These are phyloP conservation scores for Lagenidium sp. DNA, from an alignment of 352 stramenopile genomes.

Conservation along the genomic window DNA sequence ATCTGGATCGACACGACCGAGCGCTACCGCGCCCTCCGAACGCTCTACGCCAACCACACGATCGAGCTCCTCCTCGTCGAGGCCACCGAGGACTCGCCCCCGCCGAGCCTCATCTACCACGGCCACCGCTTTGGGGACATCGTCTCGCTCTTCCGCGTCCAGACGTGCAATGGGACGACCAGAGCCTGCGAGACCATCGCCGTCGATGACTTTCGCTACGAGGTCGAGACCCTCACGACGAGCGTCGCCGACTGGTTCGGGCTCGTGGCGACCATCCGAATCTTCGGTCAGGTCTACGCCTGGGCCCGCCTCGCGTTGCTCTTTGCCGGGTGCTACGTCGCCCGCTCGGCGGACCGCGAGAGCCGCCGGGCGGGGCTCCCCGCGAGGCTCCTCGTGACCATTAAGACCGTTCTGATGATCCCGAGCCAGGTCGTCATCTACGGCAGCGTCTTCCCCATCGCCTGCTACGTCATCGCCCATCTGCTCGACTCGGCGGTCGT, in stretches of 20 bases:
- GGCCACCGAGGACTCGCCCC: background rate
- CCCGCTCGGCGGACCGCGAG: background rate
- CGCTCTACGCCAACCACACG: background rate
- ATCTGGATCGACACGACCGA: constrained; percentile 3
- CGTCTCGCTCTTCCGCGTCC: constrained; percentile 2
- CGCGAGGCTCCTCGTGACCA: background rate
- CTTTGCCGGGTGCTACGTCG: background rate
- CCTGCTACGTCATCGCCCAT: constrained; percentile 16
- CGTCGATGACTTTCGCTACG: background rate
- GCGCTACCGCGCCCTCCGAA: background rate
- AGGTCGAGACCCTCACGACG: background rate
- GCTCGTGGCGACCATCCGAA: background rate
- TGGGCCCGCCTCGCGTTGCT: background rate
- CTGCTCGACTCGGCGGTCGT: constrained; percentile 8
- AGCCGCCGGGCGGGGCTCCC: background rate
- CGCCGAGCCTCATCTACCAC: background rate
- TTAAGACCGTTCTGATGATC: constrained; percentile 5
- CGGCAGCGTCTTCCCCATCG: constrained; percentile 12
- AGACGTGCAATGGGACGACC: background rate
- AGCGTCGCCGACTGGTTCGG: background rate
- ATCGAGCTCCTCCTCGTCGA: constrained; percentile 8
- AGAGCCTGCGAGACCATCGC: background rate
- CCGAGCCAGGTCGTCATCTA: constrained; percentile 17
- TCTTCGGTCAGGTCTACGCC: background rate
- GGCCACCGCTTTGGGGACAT: constrained; percentile 1